Conservation (phyloP, 2,329 filamentous ascomycete species). For the Ophiobolus disseminans region DNA sequence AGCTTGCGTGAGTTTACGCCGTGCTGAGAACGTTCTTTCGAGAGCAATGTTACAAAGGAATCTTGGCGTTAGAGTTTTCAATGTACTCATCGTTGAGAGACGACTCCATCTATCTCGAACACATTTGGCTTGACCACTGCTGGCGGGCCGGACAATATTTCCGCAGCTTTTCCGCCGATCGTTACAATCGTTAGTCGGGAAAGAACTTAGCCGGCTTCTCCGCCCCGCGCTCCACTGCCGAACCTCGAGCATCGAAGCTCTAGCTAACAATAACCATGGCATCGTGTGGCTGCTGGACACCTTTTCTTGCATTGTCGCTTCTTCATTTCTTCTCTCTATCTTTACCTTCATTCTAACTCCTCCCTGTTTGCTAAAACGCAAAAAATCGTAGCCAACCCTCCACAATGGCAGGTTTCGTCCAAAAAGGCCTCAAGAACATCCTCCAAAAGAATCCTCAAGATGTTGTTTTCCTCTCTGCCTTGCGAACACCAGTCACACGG, state of each 20-base stretch:
- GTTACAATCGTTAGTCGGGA: no score
- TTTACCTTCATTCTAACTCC: constrained; percentile 1
- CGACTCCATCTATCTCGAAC: not conserved
- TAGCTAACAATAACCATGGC: constrained; percentile 34
- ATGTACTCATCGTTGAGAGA: not conserved
- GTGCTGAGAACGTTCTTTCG: not conserved
- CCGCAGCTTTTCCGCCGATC: constrained; percentile 22
- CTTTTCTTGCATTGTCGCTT: constrained; percentile 1
- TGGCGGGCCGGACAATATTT: constrained; percentile 4
- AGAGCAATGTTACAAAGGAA: not conserved
- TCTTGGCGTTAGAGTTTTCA: constrained; percentile 3
- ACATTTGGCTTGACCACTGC: not conserved
- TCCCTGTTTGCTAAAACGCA: constrained; percentile 16
- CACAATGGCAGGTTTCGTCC: constrained; percentile 53
- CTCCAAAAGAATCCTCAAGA: constrained; percentile 81
- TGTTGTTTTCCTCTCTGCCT: constrained; percentile 86
- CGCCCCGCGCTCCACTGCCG: constrained; percentile 45
- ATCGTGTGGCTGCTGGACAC: constrained; percentile 16
- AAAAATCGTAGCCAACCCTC: constrained; percentile 6
- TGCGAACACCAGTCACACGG: constrained; percentile 85
- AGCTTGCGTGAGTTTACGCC: not conserved
- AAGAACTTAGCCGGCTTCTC: constrained; percentile 33
- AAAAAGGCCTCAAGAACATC: constrained; percentile 74
- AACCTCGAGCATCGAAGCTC: constrained; percentile 37
- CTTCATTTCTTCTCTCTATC: constrained; percentile 2